These are phyloP conservation scores for Rheum nobile DNA, from an alignment of 148 eudicot genomes.

Conservation along the genomic window DNA sequence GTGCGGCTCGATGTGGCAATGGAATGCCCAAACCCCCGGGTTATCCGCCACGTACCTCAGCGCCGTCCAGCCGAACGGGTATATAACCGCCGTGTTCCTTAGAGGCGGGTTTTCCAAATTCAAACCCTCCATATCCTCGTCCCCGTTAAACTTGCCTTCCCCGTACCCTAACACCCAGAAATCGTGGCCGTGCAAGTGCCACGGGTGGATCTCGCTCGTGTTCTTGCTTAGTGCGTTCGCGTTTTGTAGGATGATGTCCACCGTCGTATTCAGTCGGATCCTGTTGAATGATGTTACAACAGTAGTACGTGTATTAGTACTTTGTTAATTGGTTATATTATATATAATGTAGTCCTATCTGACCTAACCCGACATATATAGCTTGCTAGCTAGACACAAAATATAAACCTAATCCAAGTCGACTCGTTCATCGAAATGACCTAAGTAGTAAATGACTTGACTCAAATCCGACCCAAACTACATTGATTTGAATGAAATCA, in stretches of 20 bases:
- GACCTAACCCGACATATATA: too few species aligned
- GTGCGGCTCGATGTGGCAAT: conserved; percentile 91
- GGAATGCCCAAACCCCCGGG: conserved; percentile 91
- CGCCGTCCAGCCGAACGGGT: conserved; percentile 82
- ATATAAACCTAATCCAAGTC: too few species aligned
- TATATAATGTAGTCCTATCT: too few species aligned
- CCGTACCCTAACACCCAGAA: conserved; percentile 94
- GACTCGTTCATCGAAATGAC: too few species aligned
- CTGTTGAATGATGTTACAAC: not conserved
- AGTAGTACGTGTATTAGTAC: too few species aligned
- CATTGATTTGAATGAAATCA: too few species aligned
- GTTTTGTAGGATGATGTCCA: conserved; percentile 72
- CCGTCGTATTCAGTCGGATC: conserved; percentile 26
- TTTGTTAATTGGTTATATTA: too few species aligned
- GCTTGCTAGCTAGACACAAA: too few species aligned
- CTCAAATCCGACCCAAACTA: too few species aligned
- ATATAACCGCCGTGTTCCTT: conserved; percentile 63
- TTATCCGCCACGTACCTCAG: conserved; percentile 74
- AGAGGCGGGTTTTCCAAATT: conserved; percentile 68
- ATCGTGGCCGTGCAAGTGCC: conserved; percentile 92
- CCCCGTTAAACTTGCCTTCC: conserved; percentile 44
- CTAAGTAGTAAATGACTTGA: too few species aligned
- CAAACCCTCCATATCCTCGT: conserved; percentile 30
- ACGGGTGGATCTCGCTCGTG: conserved; percentile 68
- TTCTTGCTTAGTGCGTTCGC: conserved; percentile 42